Conservation (phyloP, 2,329 filamentous ascomycete species). For the Aspergillus bombycis region DNA sequence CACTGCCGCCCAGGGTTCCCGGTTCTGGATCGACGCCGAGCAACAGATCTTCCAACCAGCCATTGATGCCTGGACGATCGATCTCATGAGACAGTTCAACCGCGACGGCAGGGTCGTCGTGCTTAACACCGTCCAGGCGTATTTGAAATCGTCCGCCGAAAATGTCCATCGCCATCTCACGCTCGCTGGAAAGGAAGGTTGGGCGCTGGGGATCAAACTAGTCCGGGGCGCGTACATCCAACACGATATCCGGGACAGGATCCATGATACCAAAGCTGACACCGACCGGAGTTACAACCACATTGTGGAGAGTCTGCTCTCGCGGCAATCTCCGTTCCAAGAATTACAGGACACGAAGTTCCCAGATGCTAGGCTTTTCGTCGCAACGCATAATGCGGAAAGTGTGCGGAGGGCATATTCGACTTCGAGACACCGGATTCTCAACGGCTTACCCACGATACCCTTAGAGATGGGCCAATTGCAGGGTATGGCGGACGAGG, state of each 20-base stretch:
- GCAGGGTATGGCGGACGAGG: slow-evolving; percentile 89
- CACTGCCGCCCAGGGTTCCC: slow-evolving; percentile 36
- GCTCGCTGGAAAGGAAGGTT: slow-evolving; percentile 44
- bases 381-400: slow-evolving; percentile 58
- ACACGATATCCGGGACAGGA: slow-evolving; percentile 39
- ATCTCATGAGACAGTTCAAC: slow-evolving; percentile 52
- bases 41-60: slow-evolving; percentile 48
- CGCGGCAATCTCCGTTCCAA: slow-evolving; percentile 36
- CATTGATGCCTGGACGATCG: slow-evolving; percentile 51
- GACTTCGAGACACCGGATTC: slow-evolving; percentile 40
- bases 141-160: slow-evolving; percentile 45
- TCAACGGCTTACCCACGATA: slow-evolving; percentile 40
- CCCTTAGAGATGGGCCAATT: slow-evolving; percentile 69
- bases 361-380: slow-evolving; percentile 48
- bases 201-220: slow-evolving; percentile 48
- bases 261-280: slow-evolving; percentile 43
- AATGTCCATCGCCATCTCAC: slow-evolving; percentile 44
- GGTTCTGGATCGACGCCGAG: slow-evolving; percentile 54
- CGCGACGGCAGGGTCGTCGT: slow-evolving; percentile 35
- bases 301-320: slow-evolving; percentile 53
- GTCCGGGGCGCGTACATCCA: slow-evolving; percentile 52
- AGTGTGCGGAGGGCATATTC: slow-evolving; percentile 51
- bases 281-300: slow-evolving; percentile 53
- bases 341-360: slow-evolving; percentile 20
- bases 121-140: slow-evolving; percentile 51